Percentiles rank a stretch among this genome's conserved stretches.
Evolutionary conservation across 2,329 filamentous ascomycete genomes (phyloP).

Genomic region (Endothia cerciana): DNA sequence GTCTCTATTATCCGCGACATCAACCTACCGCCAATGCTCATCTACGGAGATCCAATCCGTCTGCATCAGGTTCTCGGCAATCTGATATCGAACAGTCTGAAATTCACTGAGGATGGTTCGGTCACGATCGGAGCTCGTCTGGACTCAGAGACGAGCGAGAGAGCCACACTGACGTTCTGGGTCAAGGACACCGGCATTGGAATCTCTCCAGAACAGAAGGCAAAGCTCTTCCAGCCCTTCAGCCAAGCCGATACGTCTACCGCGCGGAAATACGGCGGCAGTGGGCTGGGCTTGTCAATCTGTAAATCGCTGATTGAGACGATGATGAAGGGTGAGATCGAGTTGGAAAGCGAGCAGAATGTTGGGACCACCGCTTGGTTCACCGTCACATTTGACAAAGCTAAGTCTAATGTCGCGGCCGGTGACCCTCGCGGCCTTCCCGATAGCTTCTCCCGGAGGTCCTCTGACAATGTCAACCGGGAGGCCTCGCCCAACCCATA

Average conservation of each 20-base stretch:
- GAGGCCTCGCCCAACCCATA: conserved; percentile 49
- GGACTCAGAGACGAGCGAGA: conserved; percentile 70
- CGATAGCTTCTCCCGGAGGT: conserved; percentile 28
- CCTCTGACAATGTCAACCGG: conserved; percentile 36
- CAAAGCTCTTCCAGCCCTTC: conserved; percentile 89
- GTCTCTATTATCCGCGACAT: conserved; percentile 72
- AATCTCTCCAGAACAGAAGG: conserved; percentile 79
- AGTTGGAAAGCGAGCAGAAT: conserved; percentile 76
- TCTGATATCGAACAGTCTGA: conserved; percentile 88
- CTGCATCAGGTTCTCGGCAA: conserved; percentile 76
- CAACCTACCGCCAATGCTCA: conserved; percentile 73
- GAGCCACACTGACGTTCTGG: conserved; percentile 78
- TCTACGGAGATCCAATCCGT: conserved; percentile 68
- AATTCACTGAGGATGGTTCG: conserved; percentile 86
- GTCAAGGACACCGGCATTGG: conserved; percentile 91
- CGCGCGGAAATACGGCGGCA: conserved; percentile 88
- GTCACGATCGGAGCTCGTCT: conserved; percentile 81
- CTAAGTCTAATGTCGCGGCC: conserved; percentile 62
- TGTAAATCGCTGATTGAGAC: conserved; percentile 94
- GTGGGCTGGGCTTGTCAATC: conserved; percentile 87
- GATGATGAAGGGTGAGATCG: conserved; percentile 86
- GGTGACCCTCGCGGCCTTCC: conserved; percentile 46
- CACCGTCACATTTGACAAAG: conserved; percentile 83
- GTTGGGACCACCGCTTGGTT: conserved; percentile 77
- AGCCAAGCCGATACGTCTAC: conserved; percentile 91